Conservation (phyloP, 768 basidiomycete genomes). For the Pisolithus tinctorius region DNA sequence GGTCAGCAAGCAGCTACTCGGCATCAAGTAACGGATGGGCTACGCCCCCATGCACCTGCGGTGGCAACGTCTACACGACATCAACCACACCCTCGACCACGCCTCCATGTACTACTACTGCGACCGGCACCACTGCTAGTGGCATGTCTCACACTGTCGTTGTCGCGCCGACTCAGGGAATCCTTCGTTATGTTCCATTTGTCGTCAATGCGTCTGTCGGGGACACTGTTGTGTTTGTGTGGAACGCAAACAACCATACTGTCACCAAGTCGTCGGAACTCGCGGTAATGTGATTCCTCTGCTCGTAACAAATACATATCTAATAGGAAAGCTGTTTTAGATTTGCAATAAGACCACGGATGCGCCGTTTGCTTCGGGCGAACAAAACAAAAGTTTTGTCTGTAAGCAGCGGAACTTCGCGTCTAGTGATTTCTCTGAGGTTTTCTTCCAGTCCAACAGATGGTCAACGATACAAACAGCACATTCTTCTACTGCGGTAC, state of each 20-base stretch:
- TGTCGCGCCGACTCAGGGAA: slow-evolving; percentile 66
- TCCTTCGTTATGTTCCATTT: slow-evolving; percentile 71
- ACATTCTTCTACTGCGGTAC: slow-evolving; percentile 70
- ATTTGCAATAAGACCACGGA: slow-evolving; percentile 70
- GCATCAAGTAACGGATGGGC: too few species aligned
- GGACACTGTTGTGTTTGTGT: slow-evolving; percentile 70
- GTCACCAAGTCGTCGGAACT: slow-evolving; percentile 23
- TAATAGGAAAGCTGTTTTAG: neutral
- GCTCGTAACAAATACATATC: too few species aligned
- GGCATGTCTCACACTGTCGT: slow-evolving; percentile 69
- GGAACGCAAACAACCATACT: slow-evolving; percentile 54
- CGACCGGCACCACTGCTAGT: slow-evolving; percentile 21
- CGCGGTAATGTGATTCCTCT: slow-evolving; percentile 9
- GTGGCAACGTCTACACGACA: neutral
- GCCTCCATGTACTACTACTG: slow-evolving; percentile 11
- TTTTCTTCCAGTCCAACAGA: slow-evolving; percentile 45
- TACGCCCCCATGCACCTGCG: slow-evolving; percentile 34
- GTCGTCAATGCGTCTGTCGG: slow-evolving; percentile 69
- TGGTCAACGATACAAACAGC: slow-evolving; percentile 69
- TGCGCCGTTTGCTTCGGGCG: slow-evolving; percentile 46
- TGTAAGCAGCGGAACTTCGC: slow-evolving; percentile 34
- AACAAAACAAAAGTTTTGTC: slow-evolving; percentile 53
- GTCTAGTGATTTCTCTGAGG: slow-evolving; percentile 13
- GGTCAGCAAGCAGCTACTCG: too few species aligned
- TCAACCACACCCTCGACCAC: slow-evolving; percentile 29